Percentiles rank a stretch among this genome's conserved stretches.
Evolutionary conservation across 2,329 filamentous ascomycete species (phyloP).

Genomic region (Trichoderma koningiopsis): DNA sequence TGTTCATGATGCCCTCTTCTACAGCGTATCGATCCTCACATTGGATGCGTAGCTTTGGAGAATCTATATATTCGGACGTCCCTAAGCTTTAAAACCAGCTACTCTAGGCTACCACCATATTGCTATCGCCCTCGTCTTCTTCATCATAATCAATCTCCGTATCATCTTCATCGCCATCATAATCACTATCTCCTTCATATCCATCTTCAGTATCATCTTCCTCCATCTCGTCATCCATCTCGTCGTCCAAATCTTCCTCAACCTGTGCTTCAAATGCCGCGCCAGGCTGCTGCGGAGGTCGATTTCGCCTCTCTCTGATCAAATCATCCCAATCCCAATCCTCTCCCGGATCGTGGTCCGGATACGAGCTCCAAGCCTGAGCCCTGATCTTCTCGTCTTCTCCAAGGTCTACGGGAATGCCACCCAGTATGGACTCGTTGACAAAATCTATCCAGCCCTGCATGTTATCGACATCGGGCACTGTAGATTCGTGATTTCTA

Average conservation of each 20-base stretch:
- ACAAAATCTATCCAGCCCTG: constrained; percentile 36
- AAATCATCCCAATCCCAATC: constrained; percentile 32
- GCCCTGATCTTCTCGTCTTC: constrained; percentile 34
- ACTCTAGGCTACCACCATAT: not conserved
- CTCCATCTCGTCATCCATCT: constrained; percentile 10
- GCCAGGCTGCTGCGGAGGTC: not conserved
- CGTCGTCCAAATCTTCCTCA: not conserved
- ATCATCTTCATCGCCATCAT: constrained; percentile 15
- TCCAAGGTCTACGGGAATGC: constrained; percentile 30
- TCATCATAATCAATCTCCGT: not conserved
- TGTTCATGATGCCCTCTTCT: not conserved
- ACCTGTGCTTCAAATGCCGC: not conserved
- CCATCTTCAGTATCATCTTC: constrained; percentile 20
- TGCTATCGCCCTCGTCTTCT: not conserved
- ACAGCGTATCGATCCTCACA: not conserved
- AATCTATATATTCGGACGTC: not conserved
- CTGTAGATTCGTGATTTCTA: constrained; percentile 19
- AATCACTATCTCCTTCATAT: constrained; percentile 16
- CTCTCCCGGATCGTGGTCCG: constrained; percentile 24
- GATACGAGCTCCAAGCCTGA: constrained; percentile 31
- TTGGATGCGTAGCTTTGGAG: not conserved
- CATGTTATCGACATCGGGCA: constrained; percentile 29
- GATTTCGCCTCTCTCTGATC: constrained; percentile 26
- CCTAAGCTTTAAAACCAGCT: too few relatives aligned
- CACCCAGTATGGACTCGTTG: constrained; percentile 32